Base-by-base conservation (phyloP, 2,329 filamentous ascomycete genomes). In the Ophiostoma sp. region DNA sequence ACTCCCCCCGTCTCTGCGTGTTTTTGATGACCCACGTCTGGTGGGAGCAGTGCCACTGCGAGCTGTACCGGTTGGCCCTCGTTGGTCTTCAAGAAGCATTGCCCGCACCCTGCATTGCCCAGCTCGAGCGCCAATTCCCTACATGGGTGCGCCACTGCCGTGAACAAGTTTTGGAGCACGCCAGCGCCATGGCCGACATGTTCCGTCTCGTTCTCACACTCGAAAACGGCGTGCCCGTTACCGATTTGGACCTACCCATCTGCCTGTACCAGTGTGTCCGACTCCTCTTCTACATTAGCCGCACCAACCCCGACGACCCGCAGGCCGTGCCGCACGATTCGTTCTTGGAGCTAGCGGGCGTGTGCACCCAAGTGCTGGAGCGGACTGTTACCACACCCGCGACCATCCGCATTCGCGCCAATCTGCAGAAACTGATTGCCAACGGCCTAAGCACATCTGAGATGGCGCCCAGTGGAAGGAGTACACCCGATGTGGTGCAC, bases 1-100 rank as follows among this genome's bases (percentile, higher is more conserved):
- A 89, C 76, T 89, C 87, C 0, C 85, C 87, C 1, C 82, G 87
- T 3, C 83, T 89, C 5, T 88, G 87, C 74, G 86, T 87, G 57
- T 89, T 87, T 74, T 81, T 89, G 77, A 89, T 88, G 87, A 89
- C 88, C 11, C 87, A 89, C 75, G 82, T 89, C 9, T 87, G 85
- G 86, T 89, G 87, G 87, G 82, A 86, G 36, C 87, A 89, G 75
- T 89, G 87, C 73, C 84, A 89, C 76, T 87, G 87, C 75, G 87
- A 89, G 76, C 80, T 89, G 2, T 89, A 88, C 75, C 85, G 87
- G 1, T 81, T 88, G 7, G 86, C 84, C 2, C 81, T 89, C 8
- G 82, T 82, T 0, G 86, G 86, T 0, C 82, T 89, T 45, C 84
- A 85, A 25, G 87, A 88, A 50, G 85, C 86, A 0, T 79, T 89